Percentiles rank a stretch among this genome's conserved stretches.
phyloP scores from a whole-genome alignment of 2,329 filamentous ascomycete genomes.

The Exutisphaerella laricina region DNA sequence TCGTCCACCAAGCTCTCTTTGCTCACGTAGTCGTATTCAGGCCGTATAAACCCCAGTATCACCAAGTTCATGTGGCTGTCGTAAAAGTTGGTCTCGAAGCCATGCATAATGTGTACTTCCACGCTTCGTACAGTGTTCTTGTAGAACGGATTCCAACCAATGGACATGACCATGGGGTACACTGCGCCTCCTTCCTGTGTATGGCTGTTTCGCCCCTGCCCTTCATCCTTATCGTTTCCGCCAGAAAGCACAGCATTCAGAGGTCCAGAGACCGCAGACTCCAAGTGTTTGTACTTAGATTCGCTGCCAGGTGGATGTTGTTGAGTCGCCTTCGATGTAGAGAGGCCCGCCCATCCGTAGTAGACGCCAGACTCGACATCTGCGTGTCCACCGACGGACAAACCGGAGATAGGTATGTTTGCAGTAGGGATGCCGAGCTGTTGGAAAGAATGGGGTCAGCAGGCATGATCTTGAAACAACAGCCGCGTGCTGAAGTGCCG shows the following conservation, averaged over 20 bases:
- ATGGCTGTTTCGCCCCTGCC: conserved; percentile 5
- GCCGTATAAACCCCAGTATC: conserved; percentile 80
- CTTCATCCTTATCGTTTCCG: conserved; percentile 7
- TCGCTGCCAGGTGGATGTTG: conserved; percentile 19
- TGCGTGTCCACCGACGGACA: conserved; percentile 62
- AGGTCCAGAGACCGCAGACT: conserved; percentile 13
- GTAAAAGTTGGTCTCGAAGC: conserved; percentile 79
- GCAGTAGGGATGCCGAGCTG: conserved; percentile 94
- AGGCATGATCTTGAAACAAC: conserved; percentile 8
- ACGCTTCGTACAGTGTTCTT: conserved; percentile 81
- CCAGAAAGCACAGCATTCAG: conserved; percentile 16
- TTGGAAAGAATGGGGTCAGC: conserved; percentile 13
- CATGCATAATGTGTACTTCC: conserved; percentile 60
- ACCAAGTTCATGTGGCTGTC: conserved; percentile 70
- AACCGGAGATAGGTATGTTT: conserved; percentile 66
- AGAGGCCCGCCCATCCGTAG: conserved; percentile 81
- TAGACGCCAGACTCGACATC: conserved; percentile 75
- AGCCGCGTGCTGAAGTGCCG: conserved; percentile 7
- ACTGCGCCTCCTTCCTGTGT: conserved; percentile 38
- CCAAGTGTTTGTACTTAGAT: conserved; percentile 26
- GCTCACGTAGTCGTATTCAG: conserved; percentile 81
- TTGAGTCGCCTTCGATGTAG: conserved; percentile 25
- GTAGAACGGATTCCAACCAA: conserved; percentile 97
- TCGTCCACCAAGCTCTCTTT: conserved; percentile 80
- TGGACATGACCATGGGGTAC: conserved; percentile 86